Conservation (phyloP, 2,329 filamentous ascomycete species). For the Fusarium solani-melongenae region DNA sequence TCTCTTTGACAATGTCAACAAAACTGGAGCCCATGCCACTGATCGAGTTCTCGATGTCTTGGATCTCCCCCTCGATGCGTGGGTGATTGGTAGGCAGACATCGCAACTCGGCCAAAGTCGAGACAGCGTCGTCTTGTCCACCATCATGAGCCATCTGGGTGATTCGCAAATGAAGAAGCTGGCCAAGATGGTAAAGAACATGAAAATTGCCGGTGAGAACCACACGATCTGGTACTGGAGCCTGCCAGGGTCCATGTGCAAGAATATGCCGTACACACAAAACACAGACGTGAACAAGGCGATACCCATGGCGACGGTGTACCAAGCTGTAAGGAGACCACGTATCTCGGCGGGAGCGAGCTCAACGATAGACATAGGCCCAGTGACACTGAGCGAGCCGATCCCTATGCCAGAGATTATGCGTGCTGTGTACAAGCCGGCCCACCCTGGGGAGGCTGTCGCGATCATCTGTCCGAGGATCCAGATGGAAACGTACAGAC, state of each 20-base stretch:
- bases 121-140: conserved; percentile 44
- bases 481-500: conserved; percentile 51
- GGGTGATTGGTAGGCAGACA: conserved; percentile 40
- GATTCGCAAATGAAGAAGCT: conserved; percentile 52
- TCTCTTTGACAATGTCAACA: conserved; percentile 47
- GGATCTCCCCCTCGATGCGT: conserved; percentile 37
- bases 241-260: conserved; percentile 6
- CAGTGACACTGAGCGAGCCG: conserved; percentile 51
- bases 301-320: conserved; percentile 50
- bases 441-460: conserved; percentile 39
- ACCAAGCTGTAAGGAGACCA: conserved; percentile 52
- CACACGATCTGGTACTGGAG: conserved; percentile 45
- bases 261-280: conserved; percentile 48
- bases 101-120: conserved; percentile 34
- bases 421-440: conserved; percentile 49
- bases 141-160: conserved; percentile 50
- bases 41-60: conserved; percentile 11
- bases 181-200: conserved; percentile 39
- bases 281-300: conserved; percentile 47
- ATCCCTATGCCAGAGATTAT: conserved; percentile 53
- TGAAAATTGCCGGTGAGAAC: conserved; percentile 39
- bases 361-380: conserved; percentile 52
- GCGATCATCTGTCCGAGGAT: conserved; percentile 50
- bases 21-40: conserved; percentile 40
- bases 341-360: conserved; percentile 53